Evolutionary conservation across 164 flowering plant species (phyloP).

Genomic region (Taxillus chinensis): DNA sequence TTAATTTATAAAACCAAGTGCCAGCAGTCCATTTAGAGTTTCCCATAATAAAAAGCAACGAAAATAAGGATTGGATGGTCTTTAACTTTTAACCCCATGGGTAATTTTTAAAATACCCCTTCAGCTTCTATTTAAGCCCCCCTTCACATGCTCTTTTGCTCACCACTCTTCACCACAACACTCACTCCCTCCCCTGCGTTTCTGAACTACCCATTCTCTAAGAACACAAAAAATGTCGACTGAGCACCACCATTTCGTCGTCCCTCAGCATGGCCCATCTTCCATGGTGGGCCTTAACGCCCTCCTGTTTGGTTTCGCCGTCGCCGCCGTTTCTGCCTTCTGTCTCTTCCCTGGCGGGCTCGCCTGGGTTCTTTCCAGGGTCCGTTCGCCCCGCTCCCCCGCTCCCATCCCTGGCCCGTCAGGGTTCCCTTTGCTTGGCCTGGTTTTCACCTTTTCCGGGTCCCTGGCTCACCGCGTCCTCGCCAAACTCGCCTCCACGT

Average conservation of each 20-base stretch:
- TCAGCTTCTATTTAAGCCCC: neutral
- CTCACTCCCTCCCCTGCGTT: neutral
- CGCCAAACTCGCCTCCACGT: neutral
- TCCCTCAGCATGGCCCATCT: neutral
- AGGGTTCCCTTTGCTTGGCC: neutral
- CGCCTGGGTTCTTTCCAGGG: constrained; percentile 1
- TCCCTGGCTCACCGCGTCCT: constrained; percentile 1
- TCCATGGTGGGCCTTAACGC: neutral
- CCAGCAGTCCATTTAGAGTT: too few species aligned
- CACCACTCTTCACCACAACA: neutral
- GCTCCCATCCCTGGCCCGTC: constrained; percentile 3
- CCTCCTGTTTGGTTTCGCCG: neutral
- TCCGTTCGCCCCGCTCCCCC: neutral
- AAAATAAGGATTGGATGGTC: too few species aligned
- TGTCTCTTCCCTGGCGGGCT: neutral
- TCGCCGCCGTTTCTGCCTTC: neutral
- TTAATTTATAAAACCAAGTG: too few species aligned
- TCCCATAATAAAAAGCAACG: too few species aligned
- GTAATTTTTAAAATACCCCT: too few species aligned
- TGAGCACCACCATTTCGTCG: neutral
- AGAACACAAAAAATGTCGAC: neutral
- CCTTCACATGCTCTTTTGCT: neutral
- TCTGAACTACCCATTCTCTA: neutral
- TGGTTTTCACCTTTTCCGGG: neutral
- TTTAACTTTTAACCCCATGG: too few species aligned